phyloP scores from a whole-genome alignment of 306 rosid species.

The Begonia masoniana region DNA sequence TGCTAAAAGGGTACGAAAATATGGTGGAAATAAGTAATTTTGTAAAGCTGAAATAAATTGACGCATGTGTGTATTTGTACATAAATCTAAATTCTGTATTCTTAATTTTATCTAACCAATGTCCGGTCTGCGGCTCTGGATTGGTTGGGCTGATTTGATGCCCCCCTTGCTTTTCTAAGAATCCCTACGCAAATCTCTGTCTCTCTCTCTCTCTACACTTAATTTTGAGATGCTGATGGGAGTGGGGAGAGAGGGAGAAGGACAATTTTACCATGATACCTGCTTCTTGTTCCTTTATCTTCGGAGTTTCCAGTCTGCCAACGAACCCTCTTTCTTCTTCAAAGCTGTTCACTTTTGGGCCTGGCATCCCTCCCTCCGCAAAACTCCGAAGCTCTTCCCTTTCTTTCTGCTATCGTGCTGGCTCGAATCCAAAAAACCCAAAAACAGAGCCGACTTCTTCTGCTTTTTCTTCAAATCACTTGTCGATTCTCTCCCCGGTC shows the following conservation, averaged over 20 bases:
- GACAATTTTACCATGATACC: conserved; percentile 28
- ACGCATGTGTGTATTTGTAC: too few species aligned
- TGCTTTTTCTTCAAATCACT: conserved; percentile 12
- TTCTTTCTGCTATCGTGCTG: conserved; percentile 5
- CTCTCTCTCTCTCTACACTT: conserved; percentile 2
- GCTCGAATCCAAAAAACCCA: conserved; percentile 12
- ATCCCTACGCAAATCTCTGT: background rate
- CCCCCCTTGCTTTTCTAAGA: too few species aligned
- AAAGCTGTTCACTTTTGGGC: conserved; percentile 11
- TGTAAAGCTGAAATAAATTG: too few species aligned
- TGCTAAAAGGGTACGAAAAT: too few species aligned
- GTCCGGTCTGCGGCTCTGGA: too few species aligned
- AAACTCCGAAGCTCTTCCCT: conserved; percentile 8
- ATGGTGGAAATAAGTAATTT: too few species aligned
- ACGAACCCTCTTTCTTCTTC: conserved; percentile 10
- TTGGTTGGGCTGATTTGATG: too few species aligned
- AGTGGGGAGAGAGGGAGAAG: conserved; percentile 12
- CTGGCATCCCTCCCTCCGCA: conserved; percentile 2
- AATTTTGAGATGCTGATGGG: conserved; percentile 41
- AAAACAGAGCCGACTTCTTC: background rate
- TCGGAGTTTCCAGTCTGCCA: conserved; percentile 5
- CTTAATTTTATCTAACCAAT: too few species aligned
- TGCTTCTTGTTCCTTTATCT: conserved; percentile 13
- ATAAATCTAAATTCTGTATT: too few species aligned
- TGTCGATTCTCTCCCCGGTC: conserved; percentile 17